phyloP scores from a whole-genome alignment of 2,329 filamentous ascomycete species.

The Beauveria bassiana region DNA sequence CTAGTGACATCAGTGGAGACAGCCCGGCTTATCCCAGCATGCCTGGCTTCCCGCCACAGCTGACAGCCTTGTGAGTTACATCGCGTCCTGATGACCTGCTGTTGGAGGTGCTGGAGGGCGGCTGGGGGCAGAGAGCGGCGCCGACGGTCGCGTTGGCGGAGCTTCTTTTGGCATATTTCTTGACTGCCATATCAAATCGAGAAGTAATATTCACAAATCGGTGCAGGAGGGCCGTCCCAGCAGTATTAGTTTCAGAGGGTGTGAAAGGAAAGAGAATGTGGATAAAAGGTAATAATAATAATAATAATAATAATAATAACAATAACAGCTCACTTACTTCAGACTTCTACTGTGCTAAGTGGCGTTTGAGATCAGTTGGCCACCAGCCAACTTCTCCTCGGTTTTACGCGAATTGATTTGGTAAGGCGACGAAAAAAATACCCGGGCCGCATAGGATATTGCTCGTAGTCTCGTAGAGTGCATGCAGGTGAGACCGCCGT shows the following conservation, averaged over 20 bases:
- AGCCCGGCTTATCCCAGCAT: background rate
- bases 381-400: background rate
- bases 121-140: background rate
- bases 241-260: background rate
- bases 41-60: background rate
- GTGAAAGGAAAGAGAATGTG: background rate
- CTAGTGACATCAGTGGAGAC: background rate
- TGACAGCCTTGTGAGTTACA: constrained; percentile 9
- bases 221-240: background rate
- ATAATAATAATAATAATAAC: background rate
- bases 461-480: background rate
- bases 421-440: background rate
- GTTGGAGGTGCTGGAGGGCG: too few relatives aligned
- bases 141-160: background rate
- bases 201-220: constrained; percentile 3
- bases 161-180: background rate
- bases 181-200: background rate
- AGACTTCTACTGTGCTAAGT: background rate
- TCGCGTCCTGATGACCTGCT: background rate
- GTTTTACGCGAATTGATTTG: background rate
- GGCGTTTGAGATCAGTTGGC: background rate
- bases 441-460: background rate
- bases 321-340: background rate
- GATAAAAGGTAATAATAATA: background rate
- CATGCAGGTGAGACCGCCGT: background rate